Percentiles rank a stretch among this genome's conserved stretches.
These are phyloP conservation scores for Bipolaris cookei DNA, from an alignment of 2,329 filamentous ascomycete species.

Conservation along the genomic window DNA sequence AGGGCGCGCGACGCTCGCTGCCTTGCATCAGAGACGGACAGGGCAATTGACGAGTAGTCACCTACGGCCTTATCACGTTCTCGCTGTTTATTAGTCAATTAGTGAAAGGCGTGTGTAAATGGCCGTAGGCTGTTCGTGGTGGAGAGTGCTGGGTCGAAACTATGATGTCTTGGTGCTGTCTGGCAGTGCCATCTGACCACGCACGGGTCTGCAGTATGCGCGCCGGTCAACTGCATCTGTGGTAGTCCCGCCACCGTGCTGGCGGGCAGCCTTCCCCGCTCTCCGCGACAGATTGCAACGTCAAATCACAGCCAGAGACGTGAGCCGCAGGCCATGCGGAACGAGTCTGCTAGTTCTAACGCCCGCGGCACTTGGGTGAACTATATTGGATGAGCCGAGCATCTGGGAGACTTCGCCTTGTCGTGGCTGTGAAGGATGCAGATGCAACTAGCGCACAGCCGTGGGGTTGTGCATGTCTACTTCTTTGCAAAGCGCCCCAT, in stretches of 20 bases:
- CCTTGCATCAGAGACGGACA: constrained; percentile 18
- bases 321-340: constrained; percentile 14
- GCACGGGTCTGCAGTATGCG: constrained; percentile 16
- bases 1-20: constrained; percentile 14
- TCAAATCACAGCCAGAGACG: constrained; percentile 22
- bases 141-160: constrained; percentile 14
- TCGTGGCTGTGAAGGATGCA: constrained; percentile 25
- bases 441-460: constrained; percentile 13
- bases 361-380: constrained; percentile 17
- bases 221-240: constrained; percentile 24
- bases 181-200: constrained; percentile 29
- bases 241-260: constrained; percentile 13
- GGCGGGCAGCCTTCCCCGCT: constrained; percentile 15
- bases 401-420: constrained; percentile 27
- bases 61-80: constrained; percentile 27
- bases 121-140: constrained; percentile 20
- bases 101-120: constrained; percentile 15
- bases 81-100: constrained; percentile 25
- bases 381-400: constrained; percentile 15
- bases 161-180: constrained; percentile 17
- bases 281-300: constrained; percentile 3
- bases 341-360: constrained; percentile 15
- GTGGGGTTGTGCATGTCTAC: constrained; percentile 1
- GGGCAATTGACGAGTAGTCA: constrained; percentile 28
- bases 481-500: neutral